phyloP scores from a whole-genome alignment of 306 rosid species.

The Ormosia emarginata region DNA sequence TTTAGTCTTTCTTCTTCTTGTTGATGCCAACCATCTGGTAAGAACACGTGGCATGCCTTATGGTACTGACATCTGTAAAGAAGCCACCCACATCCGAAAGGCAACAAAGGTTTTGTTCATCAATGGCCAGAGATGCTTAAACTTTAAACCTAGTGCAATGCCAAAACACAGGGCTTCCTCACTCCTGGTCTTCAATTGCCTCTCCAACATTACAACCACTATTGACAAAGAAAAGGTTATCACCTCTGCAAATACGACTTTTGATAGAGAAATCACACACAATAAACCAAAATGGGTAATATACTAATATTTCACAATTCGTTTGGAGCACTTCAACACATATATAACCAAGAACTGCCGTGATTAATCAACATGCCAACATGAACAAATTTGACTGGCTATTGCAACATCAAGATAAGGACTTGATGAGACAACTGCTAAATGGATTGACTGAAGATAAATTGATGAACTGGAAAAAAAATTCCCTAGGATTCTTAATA shows the following conservation, averaged over 20 bases:
- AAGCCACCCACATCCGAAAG: constrained; percentile 32
- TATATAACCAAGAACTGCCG: neutral
- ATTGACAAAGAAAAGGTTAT: constrained; percentile 28
- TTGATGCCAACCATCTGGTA: constrained; percentile 35
- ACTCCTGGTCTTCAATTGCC: constrained; percentile 22
- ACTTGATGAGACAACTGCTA: neutral
- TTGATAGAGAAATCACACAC: constrained; percentile 17
- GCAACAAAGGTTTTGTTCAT: constrained; percentile 20
- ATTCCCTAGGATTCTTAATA: neutral
- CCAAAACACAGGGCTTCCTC: constrained; percentile 17
- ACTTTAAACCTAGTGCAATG: constrained; percentile 28
- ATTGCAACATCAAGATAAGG: neutral
- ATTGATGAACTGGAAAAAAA: neutral
- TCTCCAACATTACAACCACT: constrained; percentile 36
- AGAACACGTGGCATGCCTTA: constrained; percentile 27
- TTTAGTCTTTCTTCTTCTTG: constrained; percentile 37
- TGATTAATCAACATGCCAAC: neutral
- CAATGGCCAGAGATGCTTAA: constrained; percentile 29
- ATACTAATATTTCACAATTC: neutral
- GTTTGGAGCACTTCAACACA: neutral
- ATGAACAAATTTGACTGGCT: constrained; percentile 15
- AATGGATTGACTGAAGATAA: neutral
- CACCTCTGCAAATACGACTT: constrained; percentile 22
- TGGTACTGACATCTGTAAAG: constrained; percentile 19
- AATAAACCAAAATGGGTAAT: constrained; percentile 13